A percentile compares a stretch with the other conserved stretches of the same genome.
phyloP scores from a whole-genome alignment of 352 stramenopile genomes.

The Phytophthora cryptogea region DNA sequence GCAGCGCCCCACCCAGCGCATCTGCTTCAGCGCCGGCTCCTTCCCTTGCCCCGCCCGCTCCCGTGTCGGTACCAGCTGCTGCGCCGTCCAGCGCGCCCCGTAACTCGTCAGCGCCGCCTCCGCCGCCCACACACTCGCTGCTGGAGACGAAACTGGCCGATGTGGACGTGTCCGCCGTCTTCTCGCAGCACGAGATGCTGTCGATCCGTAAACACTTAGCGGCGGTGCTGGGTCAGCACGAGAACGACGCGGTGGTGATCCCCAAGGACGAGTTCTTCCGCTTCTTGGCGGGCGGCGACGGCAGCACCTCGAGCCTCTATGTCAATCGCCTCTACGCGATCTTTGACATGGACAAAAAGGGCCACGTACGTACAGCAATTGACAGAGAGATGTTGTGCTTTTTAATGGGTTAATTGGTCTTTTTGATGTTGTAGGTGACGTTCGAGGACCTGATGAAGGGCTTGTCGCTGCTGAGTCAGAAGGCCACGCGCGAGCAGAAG shows the following conservation, averaged over 20 bases:
- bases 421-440: slow-evolving; percentile 51
- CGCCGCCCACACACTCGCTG: slow-evolving; percentile 37
- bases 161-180: slow-evolving; percentile 75
- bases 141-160: slow-evolving; percentile 75
- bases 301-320: slow-evolving; percentile 75
- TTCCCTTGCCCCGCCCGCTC: neutral
- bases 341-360: slow-evolving; percentile 83
- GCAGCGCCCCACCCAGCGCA: slow-evolving; percentile 15
- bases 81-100: slow-evolving; percentile 12
- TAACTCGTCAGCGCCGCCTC: slow-evolving; percentile 16
- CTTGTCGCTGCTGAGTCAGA: slow-evolving; percentile 82
- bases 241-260: slow-evolving; percentile 77
- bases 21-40: neutral
- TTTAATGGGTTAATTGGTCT: neutral
- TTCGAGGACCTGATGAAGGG: slow-evolving; percentile 86
- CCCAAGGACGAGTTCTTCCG: slow-evolving; percentile 88
- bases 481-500: slow-evolving; percentile 87
- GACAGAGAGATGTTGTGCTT: neutral
- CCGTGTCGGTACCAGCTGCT: neutral
- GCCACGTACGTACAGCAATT: slow-evolving; percentile 38
- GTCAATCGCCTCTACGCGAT: slow-evolving; percentile 87
- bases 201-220: slow-evolving; percentile 79
- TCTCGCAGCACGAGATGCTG: slow-evolving; percentile 78
- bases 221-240: slow-evolving; percentile 63
- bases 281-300: slow-evolving; percentile 73